Base-by-base conservation (phyloP, 345 rosid species). In the Eucalyptus sp. region DNA sequence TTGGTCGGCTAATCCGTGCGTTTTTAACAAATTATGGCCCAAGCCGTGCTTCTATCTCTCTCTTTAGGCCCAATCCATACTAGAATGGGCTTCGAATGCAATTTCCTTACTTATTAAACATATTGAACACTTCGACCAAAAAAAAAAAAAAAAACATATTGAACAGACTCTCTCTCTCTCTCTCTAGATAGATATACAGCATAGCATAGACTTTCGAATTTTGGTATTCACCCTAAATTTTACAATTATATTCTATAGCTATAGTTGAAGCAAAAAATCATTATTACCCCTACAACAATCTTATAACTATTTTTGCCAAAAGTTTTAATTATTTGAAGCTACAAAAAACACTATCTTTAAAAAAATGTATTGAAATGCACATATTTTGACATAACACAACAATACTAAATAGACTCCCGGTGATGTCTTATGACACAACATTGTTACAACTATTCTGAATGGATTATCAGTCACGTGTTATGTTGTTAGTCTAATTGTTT, bases 381-480 rank as follows among this genome's bases (percentile, higher is more conserved):
- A 18, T 52, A 18, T 7, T 52, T 52, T 52, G 10, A 52, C 58
- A 52, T 52, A 52, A 52, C 4, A 52, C 0, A 52, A 52, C 24
- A 52, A 18, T 52, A 52, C 56, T 52, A 52, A 52, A 52, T 52
- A 18, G 56, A 18, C 56, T 52, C 1, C 0, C 3, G 0, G 58
- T 52, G 58, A 52, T 18, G 58, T 52, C 25, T 52, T 52, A 52
- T 52, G 58, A 18, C 58, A 52, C 58, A 18, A 18, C 18, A 52
- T 18, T 10, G 1, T 52, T 2, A 4, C 25, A 52, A 52, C 0
- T 3, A 4, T 18, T 52, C 25, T 3, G 0, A 52, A 52, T 0
- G 24, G 10, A 52, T 52, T 18, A 7, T 1, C 10, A 7, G 10
- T 52, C 58, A 18, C 0, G 10, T 52, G 10, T 18, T 52, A 52